phyloP scores from a whole-genome alignment of 208 protist species.

The Angomonas ambiguus region DNA sequence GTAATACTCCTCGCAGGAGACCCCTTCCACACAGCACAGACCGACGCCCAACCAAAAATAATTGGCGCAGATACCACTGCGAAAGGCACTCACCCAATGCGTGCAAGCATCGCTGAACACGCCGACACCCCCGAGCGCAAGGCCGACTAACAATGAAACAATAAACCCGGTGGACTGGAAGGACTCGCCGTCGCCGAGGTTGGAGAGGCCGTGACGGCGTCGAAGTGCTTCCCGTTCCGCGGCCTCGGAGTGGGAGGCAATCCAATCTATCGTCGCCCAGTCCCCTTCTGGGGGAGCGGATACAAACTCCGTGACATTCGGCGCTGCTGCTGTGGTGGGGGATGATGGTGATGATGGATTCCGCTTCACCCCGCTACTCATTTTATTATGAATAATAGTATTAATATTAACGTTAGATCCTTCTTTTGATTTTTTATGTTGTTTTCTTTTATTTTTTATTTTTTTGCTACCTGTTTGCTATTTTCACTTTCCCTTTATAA shows the following conservation, averaged over 20 bases:
- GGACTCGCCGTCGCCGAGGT: constrained; percentile 1
- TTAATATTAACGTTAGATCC: too few species aligned
- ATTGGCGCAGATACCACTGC: constrained; percentile 49
- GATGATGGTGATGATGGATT: constrained; percentile 14
- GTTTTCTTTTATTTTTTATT: too few species aligned
- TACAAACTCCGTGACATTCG: constrained; percentile 16
- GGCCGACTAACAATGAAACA: constrained; percentile 31
- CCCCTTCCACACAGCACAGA: constrained; percentile 47
- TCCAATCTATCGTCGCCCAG: constrained; percentile 70
- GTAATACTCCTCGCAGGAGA: constrained; percentile 42
- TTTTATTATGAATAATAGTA: background rate
- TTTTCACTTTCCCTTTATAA: too few species aligned
- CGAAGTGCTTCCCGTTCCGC: constrained; percentile 26
- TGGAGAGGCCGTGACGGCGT: constrained; percentile 8
- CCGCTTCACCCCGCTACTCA: background rate
- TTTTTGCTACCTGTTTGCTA: too few species aligned
- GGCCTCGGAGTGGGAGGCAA: constrained; percentile 40
- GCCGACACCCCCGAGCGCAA: constrained; percentile 45
- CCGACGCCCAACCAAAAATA: constrained; percentile 54
- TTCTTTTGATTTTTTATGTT: too few species aligned
- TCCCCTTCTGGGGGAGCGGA: constrained; percentile 34
- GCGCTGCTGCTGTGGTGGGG: too few species aligned
- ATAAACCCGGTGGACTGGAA: constrained; percentile 35
- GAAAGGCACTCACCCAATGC: constrained; percentile 55
- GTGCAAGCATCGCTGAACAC: constrained; percentile 65